phyloP scores from a whole-genome alignment of 1,284 basidiomycete species.

The Malassezia dermatis region DNA sequence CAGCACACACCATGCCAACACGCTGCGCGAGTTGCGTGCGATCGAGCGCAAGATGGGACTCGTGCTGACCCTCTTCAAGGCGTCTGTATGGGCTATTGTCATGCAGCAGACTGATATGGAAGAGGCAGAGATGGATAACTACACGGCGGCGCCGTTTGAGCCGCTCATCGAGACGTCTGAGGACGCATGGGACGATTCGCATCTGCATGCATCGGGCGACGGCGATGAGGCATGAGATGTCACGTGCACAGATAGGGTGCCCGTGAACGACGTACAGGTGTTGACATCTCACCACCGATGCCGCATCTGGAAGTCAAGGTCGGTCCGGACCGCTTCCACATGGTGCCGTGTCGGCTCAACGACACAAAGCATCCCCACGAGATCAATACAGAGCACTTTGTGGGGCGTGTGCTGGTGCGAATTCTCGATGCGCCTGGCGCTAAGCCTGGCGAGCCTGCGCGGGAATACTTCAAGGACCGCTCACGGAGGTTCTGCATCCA shows the following conservation, averaged over 20 bases:
- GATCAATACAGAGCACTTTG: slow-evolving; percentile 49
- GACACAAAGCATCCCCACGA: slow-evolving; percentile 45
- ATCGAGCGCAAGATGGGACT: slow-evolving; percentile 91
- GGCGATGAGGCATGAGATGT: background rate
- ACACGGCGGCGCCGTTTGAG: background rate
- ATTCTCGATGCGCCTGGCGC: slow-evolving; percentile 48
- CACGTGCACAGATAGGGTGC: background rate
- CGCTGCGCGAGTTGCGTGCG: slow-evolving; percentile 67
- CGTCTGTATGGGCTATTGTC: slow-evolving; percentile 85
- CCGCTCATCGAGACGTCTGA: background rate
- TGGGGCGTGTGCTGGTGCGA: slow-evolving; percentile 49
- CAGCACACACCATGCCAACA: slow-evolving; percentile 61
- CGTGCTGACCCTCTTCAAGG: slow-evolving; percentile 65
- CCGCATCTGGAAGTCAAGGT: slow-evolving; percentile 46
- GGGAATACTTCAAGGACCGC: slow-evolving; percentile 44
- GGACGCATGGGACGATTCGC: background rate
- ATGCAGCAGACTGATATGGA: slow-evolving; percentile 65
- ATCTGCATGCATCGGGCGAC: background rate
- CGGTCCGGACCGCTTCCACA: slow-evolving; percentile 47
- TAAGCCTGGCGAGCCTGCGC: slow-evolving; percentile 29
- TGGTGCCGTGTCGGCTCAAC: slow-evolving; percentile 47
- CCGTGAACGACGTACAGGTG: background rate
- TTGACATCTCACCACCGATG: slow-evolving; percentile 17
- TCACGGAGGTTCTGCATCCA: slow-evolving; percentile 49
- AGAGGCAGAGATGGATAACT: slow-evolving; percentile 16